Conservation (phyloP, 306 rosid species). For the Glycine tomentella region DNA sequence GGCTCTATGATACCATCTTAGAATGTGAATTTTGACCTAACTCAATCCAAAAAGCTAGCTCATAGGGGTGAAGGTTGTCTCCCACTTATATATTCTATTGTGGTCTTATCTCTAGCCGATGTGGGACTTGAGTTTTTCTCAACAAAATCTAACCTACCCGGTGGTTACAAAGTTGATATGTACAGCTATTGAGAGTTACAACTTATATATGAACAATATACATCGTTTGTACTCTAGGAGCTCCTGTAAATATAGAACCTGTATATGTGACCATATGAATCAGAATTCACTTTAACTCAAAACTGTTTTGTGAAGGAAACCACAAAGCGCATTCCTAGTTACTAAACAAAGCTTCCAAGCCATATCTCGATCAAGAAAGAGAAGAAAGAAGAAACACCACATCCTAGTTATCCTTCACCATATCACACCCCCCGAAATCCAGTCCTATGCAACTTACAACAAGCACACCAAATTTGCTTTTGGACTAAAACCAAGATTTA, state of each 20-base stretch:
- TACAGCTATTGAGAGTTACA: background rate
- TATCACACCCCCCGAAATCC: background rate
- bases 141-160: background rate
- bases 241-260: background rate
- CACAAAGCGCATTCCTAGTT: slow-evolving; percentile 2
- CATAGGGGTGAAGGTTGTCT: too few species aligned
- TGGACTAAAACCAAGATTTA: background rate
- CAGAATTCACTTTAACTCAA: background rate
- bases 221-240: background rate
- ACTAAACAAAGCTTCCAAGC: background rate
- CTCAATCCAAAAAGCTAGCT: too few species aligned
- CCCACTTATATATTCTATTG: too few species aligned
- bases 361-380: slow-evolving; percentile 1
- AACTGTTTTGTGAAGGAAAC: background rate
- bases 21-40: too few species aligned
- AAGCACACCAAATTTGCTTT: background rate
- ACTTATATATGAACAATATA: background rate
- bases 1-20: too few species aligned
- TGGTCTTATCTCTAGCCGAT: too few species aligned
- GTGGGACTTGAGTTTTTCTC: too few species aligned
- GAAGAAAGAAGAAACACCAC: background rate
- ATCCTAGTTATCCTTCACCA: slow-evolving; percentile 1
- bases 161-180: background rate
- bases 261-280: background rate
- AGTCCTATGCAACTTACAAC: slow-evolving; percentile 2